Base-by-base conservation (phyloP, 2,329 filamentous ascomycete species). In the Fusarium cicatricum region DNA sequence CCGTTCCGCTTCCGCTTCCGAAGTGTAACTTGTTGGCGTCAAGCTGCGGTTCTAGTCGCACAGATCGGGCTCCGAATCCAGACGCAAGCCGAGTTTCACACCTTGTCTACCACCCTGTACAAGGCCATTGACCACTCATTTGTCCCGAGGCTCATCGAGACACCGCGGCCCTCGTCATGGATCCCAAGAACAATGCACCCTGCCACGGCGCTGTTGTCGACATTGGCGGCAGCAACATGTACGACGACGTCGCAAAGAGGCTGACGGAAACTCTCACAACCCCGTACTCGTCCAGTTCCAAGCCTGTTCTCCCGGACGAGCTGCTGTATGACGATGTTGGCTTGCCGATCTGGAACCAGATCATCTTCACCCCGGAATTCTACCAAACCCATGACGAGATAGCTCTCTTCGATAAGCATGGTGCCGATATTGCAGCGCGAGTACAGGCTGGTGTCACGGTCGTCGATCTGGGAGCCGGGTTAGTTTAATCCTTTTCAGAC, bases 301-400 rank as follows among this genome's bases (percentile, higher is more conserved):
- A 70, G 51, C 67, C 69, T 14, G 70, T 67, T 2, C 66, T 78
- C 26, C 76, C 76, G 1, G 76, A 78, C 42, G 76, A 78, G 62
- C 63, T 77, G 33, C 65, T 78, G 39, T 78, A 78, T 55, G 68
- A 75, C 52, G 75, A 76, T 46, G 44, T 65, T 5, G 76, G 76
- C 2, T 64, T 77, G 41, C 60, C 64, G 6, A 75, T 77, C 55
- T 78, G 76, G 76, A 75, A 75, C 39, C 52, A 75, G 10, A 77
- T 78, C 52, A 78, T 78, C 48, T 75, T 70, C 56, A 75, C 68
- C 1, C 62, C 68, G 2, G 70, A 76, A 34, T 77, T 76, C 53
- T 78, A 78, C 52, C 76, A 78, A 54, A 76, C 76, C 3, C 70
- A 73, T 26, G 76, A 78, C 31, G 76, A 78, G 64, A 75, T 74